Evolutionary conservation across 331 rosid genomes (phyloP).

Genomic region (Arachis monticola): DNA sequence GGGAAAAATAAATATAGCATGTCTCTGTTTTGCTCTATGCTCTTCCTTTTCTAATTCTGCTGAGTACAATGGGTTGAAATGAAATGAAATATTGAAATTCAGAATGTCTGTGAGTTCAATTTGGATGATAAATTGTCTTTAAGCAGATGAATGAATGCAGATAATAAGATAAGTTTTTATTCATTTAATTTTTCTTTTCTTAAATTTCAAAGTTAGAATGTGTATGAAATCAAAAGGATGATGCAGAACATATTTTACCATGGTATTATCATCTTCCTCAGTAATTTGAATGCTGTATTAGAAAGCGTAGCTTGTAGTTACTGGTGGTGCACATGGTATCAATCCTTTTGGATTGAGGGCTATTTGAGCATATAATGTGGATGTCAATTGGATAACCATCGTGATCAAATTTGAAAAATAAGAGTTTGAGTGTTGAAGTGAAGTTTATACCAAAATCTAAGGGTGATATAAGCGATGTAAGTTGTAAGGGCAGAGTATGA

Average conservation of each 20-base stretch:
- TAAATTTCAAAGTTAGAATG: not conserved
- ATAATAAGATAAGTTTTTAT: not conserved
- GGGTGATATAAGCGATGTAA: too few species aligned
- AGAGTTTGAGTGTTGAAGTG: too few species aligned
- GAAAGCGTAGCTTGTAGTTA: not conserved
- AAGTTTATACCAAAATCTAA: too few species aligned
- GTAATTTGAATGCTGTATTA: constrained; percentile 9
- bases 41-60: constrained; percentile 11
- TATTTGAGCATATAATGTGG: not conserved
- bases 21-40: not conserved
- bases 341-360: constrained; percentile 4
- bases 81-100: constrained; percentile 21
- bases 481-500: not conserved
- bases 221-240: constrained; percentile 13
- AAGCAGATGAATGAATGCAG: constrained; percentile 10
- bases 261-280: not conserved
- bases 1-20: constrained; percentile 1
- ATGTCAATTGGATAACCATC: too few species aligned
- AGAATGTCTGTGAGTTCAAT: constrained; percentile 16
- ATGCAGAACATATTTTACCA: not conserved
- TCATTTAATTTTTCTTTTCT: not conserved
- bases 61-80: constrained; percentile 1
- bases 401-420: too few species aligned
- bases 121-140: constrained; percentile 26
- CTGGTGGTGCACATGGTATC: not conserved